These are phyloP conservation scores for Endocarpon pusillum DNA, from an alignment of 495 filamentous ascomycete genomes.

Conservation along the genomic window DNA sequence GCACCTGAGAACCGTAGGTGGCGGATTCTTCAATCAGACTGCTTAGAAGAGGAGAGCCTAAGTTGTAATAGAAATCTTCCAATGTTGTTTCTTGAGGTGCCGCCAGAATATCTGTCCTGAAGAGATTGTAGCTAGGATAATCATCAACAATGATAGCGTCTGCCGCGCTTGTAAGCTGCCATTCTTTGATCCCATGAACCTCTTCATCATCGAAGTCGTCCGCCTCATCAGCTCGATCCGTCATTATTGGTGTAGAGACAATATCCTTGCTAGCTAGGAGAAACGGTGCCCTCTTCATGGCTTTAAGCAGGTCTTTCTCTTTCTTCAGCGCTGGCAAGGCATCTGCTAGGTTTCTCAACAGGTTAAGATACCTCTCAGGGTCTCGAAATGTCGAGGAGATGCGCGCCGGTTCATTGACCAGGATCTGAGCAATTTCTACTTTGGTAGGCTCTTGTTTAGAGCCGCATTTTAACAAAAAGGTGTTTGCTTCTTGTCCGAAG, in stretches of 20 bases:
- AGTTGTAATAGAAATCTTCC: conserved; percentile 60
- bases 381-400: conserved; percentile 62
- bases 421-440: conserved; percentile 59
- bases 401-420: conserved; percentile 61
- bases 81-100: conserved; percentile 77
- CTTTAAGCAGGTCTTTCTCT: conserved; percentile 57
- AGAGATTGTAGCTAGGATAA: conserved; percentile 64
- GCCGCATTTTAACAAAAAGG: conserved; percentile 72
- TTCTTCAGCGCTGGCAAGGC: conserved; percentile 48
- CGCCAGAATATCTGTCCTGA: conserved; percentile 61
- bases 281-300: conserved; percentile 59
- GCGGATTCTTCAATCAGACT: conserved; percentile 29
- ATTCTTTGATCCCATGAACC: conserved; percentile 56
- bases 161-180: conserved; percentile 47
- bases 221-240: conserved; percentile 18
- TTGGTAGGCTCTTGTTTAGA: conserved; percentile 82
- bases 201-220: conserved; percentile 44
- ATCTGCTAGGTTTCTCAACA: conserved; percentile 62
- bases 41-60: conserved; percentile 28
- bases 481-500: conserved; percentile 72
- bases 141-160: conserved; percentile 75
- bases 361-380: conserved; percentile 66
- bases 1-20: conserved; percentile 27
- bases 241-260: conserved; percentile 24
- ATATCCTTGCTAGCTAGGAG: conserved; percentile 69